A percentile compares a stretch with the other conserved stretches of the same genome.
Conservation (phyloP, 768 basidiomycete species). For the Amanita exitialis region DNA sequence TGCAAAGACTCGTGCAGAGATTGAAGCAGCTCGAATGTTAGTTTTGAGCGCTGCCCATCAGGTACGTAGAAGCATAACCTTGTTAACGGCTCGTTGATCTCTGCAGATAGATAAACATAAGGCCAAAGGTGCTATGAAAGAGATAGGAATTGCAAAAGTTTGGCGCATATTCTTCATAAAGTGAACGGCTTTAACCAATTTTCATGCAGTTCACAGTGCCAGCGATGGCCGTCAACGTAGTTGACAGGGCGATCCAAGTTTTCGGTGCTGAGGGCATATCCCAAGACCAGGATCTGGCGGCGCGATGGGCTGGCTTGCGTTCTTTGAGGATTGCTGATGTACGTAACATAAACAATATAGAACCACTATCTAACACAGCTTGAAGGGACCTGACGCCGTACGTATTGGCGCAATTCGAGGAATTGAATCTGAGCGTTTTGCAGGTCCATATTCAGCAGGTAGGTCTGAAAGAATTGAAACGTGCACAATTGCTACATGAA, state of each 20-base stretch:
- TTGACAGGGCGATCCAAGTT: constrained; percentile 94
- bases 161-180: constrained; percentile 6
- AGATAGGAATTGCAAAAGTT: constrained; percentile 97
- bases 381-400: constrained; percentile 72
- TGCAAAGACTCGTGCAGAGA: constrained; percentile 86
- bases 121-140: constrained; percentile 93
- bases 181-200: constrained; percentile 1
- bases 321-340: constrained; percentile 87
- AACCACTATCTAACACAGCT: neutral
- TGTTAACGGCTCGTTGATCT: neutral
- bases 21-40: constrained; percentile 79
- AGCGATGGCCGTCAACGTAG: constrained; percentile 74
- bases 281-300: constrained; percentile 80
- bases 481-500: constrained; percentile 51
- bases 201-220: constrained; percentile 73
- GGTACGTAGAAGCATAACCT: constrained; percentile 23
- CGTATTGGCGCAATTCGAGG: constrained; percentile 13
- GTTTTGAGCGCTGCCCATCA: constrained; percentile 89
- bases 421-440: constrained; percentile 10
- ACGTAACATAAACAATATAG: constrained; percentile 15
- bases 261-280: constrained; percentile 95
- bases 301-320: constrained; percentile 67
- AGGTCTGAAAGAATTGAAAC: constrained; percentile 79
- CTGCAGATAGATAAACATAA: constrained; percentile 80
- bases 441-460: constrained; percentile 95